Percentiles rank a stretch among this genome's conserved stretches.
These are phyloP conservation scores for Urochloa ruziziensis DNA, from an alignment of 176 grass and related monocot species.

Conservation along the genomic window DNA sequence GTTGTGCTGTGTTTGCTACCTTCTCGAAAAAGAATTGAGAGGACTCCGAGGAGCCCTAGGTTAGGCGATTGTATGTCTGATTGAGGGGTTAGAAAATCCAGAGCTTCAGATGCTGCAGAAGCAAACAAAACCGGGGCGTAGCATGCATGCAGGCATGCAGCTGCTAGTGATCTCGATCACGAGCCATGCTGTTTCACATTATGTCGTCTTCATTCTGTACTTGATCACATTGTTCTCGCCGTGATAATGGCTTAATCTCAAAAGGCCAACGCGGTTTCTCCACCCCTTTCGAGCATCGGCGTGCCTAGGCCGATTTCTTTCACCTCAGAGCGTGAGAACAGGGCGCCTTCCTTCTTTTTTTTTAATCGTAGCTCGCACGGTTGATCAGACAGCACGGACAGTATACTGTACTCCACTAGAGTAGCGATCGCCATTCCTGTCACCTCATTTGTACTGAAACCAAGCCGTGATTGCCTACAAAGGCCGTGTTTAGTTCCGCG, in stretches of 20 bases:
- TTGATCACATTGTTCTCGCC: slow-evolving; percentile 27
- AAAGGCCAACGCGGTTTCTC: slow-evolving; percentile 12
- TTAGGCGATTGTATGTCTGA: background rate
- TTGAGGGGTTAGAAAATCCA: background rate
- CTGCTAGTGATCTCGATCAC: too few species aligned
- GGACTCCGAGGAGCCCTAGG: background rate
- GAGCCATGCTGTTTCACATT: background rate
- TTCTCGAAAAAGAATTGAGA: slow-evolving; percentile 32
- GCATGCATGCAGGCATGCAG: background rate
- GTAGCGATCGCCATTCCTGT: background rate
- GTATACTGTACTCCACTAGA: background rate
- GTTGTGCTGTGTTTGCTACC: background rate
- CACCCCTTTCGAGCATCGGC: background rate
- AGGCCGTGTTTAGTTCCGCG: too few species aligned
- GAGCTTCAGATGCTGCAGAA: background rate
- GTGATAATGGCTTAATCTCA: slow-evolving; percentile 19
- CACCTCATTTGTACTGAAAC: slow-evolving; percentile 17
- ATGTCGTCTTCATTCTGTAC: slow-evolving; percentile 29
- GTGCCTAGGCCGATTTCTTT: slow-evolving; percentile 9
- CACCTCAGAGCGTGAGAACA: slow-evolving; percentile 1
- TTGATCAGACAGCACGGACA: slow-evolving; percentile 10
- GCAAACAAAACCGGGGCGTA: background rate
- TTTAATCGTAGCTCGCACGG: background rate
- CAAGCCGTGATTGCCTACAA: slow-evolving; percentile 24
- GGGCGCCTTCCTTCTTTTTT: background rate